Percentiles rank a stretch among this genome's conserved stretches.
Conservation (phyloP, 2,329 filamentous ascomycete species). For the Talaromyces sp. region DNA sequence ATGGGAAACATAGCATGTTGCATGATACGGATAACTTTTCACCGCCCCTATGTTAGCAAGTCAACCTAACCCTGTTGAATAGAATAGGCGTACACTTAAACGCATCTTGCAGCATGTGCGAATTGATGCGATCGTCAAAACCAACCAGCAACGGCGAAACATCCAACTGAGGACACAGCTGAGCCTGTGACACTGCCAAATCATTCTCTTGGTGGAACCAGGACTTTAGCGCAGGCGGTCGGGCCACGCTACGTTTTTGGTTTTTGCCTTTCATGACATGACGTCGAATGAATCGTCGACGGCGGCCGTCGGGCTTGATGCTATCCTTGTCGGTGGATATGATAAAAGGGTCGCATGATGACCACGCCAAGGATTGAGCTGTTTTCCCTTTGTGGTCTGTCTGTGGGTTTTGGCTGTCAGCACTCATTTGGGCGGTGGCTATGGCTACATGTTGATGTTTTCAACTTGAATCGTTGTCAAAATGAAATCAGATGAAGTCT, state of each 20-base stretch:
- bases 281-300: neutral
- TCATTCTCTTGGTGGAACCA: neutral
- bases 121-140: neutral
- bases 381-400: neutral
- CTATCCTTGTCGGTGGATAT: conserved; percentile 4
- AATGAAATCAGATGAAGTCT: neutral
- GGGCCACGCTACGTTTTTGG: neutral
- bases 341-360: neutral
- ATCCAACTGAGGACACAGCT: neutral
- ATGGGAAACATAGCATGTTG: conserved; percentile 10
- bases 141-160: neutral
- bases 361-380: neutral
- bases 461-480: neutral
- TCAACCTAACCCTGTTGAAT: neutral
- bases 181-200: neutral
- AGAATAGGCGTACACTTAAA: neutral
- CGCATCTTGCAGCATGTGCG: neutral
- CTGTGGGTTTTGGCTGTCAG: neutral
- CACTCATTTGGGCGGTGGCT: neutral
- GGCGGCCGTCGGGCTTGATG: neutral
- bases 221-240: neutral
- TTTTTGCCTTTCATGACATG: conserved; percentile 15
- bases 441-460: neutral
- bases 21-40: conserved; percentile 1
- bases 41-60: neutral